These are phyloP conservation scores for Fusarium floridanum DNA, from an alignment of 2,329 filamentous ascomycete species.

Conservation along the genomic window DNA sequence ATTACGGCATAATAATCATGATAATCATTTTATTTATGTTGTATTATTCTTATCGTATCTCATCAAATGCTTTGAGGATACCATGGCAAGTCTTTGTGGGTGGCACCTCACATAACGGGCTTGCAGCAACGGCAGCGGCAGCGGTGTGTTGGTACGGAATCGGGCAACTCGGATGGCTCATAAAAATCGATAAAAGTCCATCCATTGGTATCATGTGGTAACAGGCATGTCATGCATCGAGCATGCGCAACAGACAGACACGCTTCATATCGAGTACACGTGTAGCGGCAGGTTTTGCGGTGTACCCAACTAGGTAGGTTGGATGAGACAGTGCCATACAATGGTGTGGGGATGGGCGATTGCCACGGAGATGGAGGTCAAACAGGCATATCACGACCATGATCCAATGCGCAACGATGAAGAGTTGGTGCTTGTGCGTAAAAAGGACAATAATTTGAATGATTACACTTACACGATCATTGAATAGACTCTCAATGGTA, in stretches of 20 bases:
- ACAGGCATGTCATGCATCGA: background rate
- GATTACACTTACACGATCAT: accelerated
- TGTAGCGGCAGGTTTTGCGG: background rate
- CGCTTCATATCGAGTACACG: background rate
- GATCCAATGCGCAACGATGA: background rate
- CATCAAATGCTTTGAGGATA: background rate
- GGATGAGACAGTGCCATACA: background rate
- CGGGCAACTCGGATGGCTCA: background rate
- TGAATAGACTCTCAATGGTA: background rate
- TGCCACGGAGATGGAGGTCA: background rate
- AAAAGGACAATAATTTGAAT: background rate
- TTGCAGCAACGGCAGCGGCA: background rate
- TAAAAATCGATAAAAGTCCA: background rate
- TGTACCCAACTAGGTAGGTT: background rate
- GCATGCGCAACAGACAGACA: background rate
- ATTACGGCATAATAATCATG: too few relatives aligned
- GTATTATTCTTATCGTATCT: background rate
- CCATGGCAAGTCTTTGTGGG: background rate
- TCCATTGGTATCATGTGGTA: background rate
- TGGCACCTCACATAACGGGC: background rate
- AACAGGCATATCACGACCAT: background rate
- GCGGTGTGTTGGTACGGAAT: background rate
- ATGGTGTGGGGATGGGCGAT: background rate
- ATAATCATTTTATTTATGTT: too few relatives aligned
- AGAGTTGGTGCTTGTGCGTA: too few relatives aligned